phyloP scores from a whole-genome alignment of 352 stramenopile genomes.

The Phytophthora pinifolia region DNA sequence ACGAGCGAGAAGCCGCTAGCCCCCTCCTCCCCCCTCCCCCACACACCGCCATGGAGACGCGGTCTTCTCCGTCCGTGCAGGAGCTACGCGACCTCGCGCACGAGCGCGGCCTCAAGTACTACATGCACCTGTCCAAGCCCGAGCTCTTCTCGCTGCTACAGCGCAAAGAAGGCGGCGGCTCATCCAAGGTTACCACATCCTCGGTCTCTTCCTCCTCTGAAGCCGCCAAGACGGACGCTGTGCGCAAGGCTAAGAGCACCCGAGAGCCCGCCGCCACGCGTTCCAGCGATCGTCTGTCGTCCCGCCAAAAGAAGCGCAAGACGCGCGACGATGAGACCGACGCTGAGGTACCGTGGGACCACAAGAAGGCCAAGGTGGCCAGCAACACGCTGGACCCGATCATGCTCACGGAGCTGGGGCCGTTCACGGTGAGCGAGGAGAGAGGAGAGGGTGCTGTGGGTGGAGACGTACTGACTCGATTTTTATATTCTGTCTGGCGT shows the following conservation, averaged over 20 bases:
- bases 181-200: slow-evolving; percentile 1
- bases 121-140: slow-evolving; percentile 77
- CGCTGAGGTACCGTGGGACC: slow-evolving; percentile 14
- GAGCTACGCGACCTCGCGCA: slow-evolving; percentile 68
- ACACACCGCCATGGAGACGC: slow-evolving; percentile 64
- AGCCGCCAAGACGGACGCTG: slow-evolving; percentile 17
- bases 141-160: slow-evolving; percentile 79
- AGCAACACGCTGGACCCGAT: slow-evolving; percentile 88
- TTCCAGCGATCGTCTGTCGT: slow-evolving; percentile 55
- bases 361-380: slow-evolving; percentile 59
- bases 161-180: slow-evolving; percentile 68
- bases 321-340: slow-evolving; percentile 22
- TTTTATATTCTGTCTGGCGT: slow-evolving; percentile 2
- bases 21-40: background rate
- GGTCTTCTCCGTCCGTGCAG: slow-evolving; percentile 79
- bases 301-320: slow-evolving; percentile 56
- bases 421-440: slow-evolving; percentile 58
- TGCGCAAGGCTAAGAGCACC: slow-evolving; percentile 20
- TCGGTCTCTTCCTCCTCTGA: background rate
- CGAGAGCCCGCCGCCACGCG: slow-evolving; percentile 32
- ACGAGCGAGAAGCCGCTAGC: slow-evolving; percentile 16
- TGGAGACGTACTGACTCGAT: slow-evolving; percentile 20
- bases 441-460: background rate
- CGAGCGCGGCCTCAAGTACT: slow-evolving; percentile 84
- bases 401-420: slow-evolving; percentile 78